These are phyloP conservation scores for Fomitiporia mediterranea DNA, from an alignment of 1,284 basidiomycete species.

Conservation along the genomic window DNA sequence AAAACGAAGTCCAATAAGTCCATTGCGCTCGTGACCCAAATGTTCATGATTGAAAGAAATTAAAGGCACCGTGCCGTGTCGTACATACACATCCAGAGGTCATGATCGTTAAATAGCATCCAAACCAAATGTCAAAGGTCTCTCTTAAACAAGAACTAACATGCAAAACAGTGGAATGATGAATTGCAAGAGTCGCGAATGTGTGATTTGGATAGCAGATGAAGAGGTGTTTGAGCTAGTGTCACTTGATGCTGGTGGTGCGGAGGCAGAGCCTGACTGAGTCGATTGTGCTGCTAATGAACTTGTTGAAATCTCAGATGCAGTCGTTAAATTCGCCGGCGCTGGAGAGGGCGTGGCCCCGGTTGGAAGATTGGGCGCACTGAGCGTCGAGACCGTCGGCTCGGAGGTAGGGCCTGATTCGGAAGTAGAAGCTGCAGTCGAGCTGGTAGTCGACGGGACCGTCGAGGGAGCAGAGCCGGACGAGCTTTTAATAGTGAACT, in stretches of 20 bases:
- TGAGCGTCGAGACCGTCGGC: not conserved
- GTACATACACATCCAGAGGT: not conserved
- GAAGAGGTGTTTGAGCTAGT: not conserved
- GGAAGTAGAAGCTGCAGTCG: not conserved
- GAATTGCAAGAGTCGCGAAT: not conserved
- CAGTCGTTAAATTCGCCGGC: not conserved
- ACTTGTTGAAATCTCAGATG: not conserved
- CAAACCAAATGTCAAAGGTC: not conserved
- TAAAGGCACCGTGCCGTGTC: conserved; percentile 4
- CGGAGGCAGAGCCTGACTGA: not conserved
- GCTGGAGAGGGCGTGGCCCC: not conserved
- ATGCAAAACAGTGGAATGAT: conserved; percentile 1
- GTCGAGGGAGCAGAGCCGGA: not conserved
- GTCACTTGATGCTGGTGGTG: not conserved
- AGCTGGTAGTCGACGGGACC: conserved; percentile 21
- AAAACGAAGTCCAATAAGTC: too few relatives aligned
- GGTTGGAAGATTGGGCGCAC: not conserved
- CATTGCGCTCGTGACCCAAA: conserved; percentile 2
- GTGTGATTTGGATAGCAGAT: not conserved
- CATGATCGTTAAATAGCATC: conserved; percentile 1
- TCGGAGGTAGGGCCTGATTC: not conserved
- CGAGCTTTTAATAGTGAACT: conserved; percentile 30
- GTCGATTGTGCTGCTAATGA: not conserved
- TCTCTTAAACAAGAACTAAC: conserved; percentile 1
- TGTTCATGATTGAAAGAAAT: conserved; percentile 9